Evolutionary conservation across 1,284 basidiomycete species (phyloP), one percentile per base, ranked within the genome.

Genomic region (Tausonia pullulans): DNA sequence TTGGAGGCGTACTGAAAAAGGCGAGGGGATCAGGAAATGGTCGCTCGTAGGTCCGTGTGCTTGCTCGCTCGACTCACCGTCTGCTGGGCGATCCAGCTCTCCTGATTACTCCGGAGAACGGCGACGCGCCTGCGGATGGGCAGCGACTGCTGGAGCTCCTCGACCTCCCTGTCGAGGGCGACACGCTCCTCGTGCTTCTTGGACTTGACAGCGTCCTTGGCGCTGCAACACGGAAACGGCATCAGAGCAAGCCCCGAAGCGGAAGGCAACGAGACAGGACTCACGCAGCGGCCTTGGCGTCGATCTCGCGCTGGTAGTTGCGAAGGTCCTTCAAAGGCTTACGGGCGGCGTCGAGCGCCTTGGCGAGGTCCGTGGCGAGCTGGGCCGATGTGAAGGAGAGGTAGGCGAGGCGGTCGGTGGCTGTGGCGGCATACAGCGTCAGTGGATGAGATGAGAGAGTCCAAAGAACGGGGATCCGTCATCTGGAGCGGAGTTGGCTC

Each of bases 271-370:
- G 45, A 16, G 14, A 27, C 9, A 46, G 44, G 44, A 63, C 55
- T 41, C 14, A 63, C 62, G 27, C 16, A 13, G 43, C n/a, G 10
- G 43, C 16, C 27, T 63, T 63, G 7, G 16, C 5, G 9, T 58
- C 55, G 40, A 63, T 63, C 7, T 40, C 51, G 9, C 49, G n/a
- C 16, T 58, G 45, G 2, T 58, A 49, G 16, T 63, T 49, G n/a
- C 63, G 10, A 9, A 64, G 63, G 16, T 60, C 58, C 53, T 64
- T 64, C 39, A 64, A 41, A 4, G 63, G 63, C n/a, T 5, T 7
- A 5, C 63, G 43, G 8, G 63, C 63, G 0, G 39, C n/a, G 49
- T 64, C 63, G 10, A 64, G 39, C 6, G 39, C 45, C 10, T 54
- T 40, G 3, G 63, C 63, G 5, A 64, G 58, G 40, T 64, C 63